These are phyloP conservation scores for Phyllostachys edulis DNA, from an alignment of 176 grass and related monocot species.

Conservation along the genomic window DNA sequence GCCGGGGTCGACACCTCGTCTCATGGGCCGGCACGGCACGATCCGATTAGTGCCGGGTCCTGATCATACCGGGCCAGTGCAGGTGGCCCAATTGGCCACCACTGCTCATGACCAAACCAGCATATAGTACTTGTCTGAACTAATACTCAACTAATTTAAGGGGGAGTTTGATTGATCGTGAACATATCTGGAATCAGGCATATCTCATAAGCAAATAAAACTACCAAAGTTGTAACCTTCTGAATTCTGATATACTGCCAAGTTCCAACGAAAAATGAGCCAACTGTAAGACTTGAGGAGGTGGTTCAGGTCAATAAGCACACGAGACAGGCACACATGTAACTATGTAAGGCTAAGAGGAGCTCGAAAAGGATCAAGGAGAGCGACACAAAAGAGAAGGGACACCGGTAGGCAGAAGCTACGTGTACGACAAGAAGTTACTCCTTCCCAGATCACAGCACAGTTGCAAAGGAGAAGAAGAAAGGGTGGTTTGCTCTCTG, in stretches of 20 bases:
- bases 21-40: too few species aligned
- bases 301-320: slow-evolving; percentile 6
- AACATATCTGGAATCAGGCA: too few species aligned
- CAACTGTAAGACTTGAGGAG: neutral
- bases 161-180: too few species aligned
- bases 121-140: too few species aligned
- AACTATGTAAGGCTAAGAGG: neutral
- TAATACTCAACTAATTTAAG: too few species aligned
- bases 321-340: neutral
- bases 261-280: neutral
- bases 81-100: too few species aligned
- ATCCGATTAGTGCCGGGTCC: too few species aligned
- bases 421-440: slow-evolving; percentile 28
- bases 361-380: neutral
- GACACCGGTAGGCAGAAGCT: neutral
- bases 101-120: too few species aligned
- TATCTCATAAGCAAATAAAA: too few species aligned
- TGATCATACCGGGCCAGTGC: too few species aligned
- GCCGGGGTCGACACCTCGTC: too few species aligned
- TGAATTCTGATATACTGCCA: neutral
- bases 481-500: too few species aligned
- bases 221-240: neutral
- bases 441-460: neutral
- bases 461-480: neutral
- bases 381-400: slow-evolving; percentile 1